Evolutionary conservation across 805 yeast species (phyloP), one percentile per base, ranked within the genome.

Genomic region (Saturnispora quitensis): DNA sequence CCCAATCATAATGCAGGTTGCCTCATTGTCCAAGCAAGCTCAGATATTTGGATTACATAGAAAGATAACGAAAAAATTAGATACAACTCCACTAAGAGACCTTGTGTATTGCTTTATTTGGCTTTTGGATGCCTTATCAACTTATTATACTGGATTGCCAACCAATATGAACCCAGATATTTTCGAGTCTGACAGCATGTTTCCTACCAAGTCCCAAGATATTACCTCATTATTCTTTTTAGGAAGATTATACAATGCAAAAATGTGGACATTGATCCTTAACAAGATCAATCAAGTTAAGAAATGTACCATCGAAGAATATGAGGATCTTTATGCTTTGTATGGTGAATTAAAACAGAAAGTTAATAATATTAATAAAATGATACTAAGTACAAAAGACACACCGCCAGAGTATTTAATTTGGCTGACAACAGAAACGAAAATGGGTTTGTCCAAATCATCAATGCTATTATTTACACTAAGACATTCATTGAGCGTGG

Each of bases 121-220:
- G 48, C 57, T 56, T 45, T 31, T 60, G 34, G 63, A 60, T 50
- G 53, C 60, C 3, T 40, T 60, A n/a, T 40, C 56, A 2, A 53
- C 63, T 8, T 60, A 58, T 40, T 60, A 55, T 45, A 53, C 54
- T 22, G 64, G 64, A 4, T 49, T 59, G 10, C 60, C 62, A 4
- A 59, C 61, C 9, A 55, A 51, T 36, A 53, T 60, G 40, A 51
- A 53, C 22, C 38, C 43, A 17, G 56, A 56, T n/a, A 49, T 50
- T 40, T 58, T 53, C 43, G 60, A 59, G 34, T 54, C 57, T 10
- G 51, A 44, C 25, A 51, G 56, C 44, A 45, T 53, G n/a, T 52
- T 55, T 17, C 56, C 59, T 3, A 28, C 43, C 10, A 40, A 50
- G 5, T 48, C 57, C 9, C 35, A 47, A 15, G 57, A 59, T 44